Conservation (phyloP, 768 basidiomycete species). For the Candolleomyces aberdarensis region DNA sequence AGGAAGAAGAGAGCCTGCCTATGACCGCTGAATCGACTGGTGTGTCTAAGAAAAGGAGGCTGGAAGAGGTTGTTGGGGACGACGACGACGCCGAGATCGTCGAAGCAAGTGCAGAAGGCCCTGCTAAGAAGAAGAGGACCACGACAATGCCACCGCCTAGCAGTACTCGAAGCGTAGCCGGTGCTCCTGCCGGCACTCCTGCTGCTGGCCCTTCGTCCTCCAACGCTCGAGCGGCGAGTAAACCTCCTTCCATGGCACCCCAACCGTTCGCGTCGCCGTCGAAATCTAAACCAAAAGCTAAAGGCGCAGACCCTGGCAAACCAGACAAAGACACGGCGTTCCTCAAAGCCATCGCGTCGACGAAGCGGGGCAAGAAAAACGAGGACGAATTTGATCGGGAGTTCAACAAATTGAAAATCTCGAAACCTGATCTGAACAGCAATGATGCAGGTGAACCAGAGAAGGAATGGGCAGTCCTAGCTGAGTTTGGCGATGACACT, state of each 20-base stretch:
- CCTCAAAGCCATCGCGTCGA: constrained; percentile 71
- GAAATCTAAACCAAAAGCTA: constrained; percentile 7
- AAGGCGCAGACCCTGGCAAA: constrained; percentile 35
- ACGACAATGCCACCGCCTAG: constrained; percentile 32
- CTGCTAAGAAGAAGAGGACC: constrained; percentile 41
- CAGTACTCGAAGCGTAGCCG: constrained; percentile 18
- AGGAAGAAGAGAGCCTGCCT: constrained; percentile 46
- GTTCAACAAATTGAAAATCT: constrained; percentile 73
- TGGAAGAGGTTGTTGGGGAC: constrained; percentile 22
- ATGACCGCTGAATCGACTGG: constrained; percentile 7
- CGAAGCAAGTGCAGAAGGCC: constrained; percentile 8
- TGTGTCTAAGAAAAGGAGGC: constrained; percentile 34
- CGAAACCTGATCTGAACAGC: constrained; percentile 51
- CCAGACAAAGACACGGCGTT: constrained; percentile 69
- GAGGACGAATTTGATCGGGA: constrained; percentile 77
- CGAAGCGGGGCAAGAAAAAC: constrained; percentile 60
- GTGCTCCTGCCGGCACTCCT: background rate
- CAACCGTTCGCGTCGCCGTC: background rate
- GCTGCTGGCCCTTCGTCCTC: background rate
- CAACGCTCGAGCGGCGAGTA: constrained; percentile 11
- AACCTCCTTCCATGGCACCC: constrained; percentile 20
- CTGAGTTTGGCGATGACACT: constrained; percentile 61
- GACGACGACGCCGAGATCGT: constrained; percentile 23
- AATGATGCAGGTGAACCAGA: constrained; percentile 37
- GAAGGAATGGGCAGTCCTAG: constrained; percentile 56